phyloP scores from a whole-genome alignment of 2,329 filamentous ascomycete species.

The Phaeophleospora eucalypticola region DNA sequence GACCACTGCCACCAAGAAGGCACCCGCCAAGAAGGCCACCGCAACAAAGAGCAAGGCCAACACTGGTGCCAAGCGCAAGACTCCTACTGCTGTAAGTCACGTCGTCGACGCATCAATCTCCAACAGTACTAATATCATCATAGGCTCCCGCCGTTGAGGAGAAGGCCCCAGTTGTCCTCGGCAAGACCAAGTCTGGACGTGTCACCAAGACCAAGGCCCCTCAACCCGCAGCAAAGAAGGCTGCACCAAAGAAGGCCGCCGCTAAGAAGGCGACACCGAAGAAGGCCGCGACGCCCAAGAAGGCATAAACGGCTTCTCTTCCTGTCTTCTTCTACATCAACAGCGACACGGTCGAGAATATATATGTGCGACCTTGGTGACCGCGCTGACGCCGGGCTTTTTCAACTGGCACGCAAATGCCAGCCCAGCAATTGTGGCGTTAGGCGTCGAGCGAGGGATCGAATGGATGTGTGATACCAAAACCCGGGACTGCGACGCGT shows the following conservation, averaged over 20 bases:
- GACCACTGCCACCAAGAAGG: conserved; percentile 31
- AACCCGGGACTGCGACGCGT: not conserved
- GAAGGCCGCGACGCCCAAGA: conserved; percentile 43
- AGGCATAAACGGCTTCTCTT: conserved; percentile 21
- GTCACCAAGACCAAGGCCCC: conserved; percentile 66
- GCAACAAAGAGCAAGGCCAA: conserved; percentile 42
- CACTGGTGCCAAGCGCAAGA: conserved; percentile 45
- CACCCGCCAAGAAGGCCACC: conserved; percentile 29
- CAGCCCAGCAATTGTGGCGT: conserved; percentile 1
- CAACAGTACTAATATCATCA: conserved; percentile 14
- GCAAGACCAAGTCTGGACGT: conserved; percentile 82
- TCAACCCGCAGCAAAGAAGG: conserved; percentile 43
- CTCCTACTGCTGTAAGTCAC: conserved; percentile 31
- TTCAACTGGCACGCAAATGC: not conserved
- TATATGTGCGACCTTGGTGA: conserved; percentile 5
- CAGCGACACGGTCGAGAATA: not conserved
- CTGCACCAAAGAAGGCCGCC: conserved; percentile 34
- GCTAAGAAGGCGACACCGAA: conserved; percentile 41
- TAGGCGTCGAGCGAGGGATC: conserved; percentile 5
- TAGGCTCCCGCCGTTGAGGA: conserved; percentile 65
- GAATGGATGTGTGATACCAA: conserved; percentile 5
- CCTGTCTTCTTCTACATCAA: conserved; percentile 5
- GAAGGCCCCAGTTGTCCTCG: conserved; percentile 61
- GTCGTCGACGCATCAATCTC: conserved; percentile 7
- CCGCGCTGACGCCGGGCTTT: conserved; percentile 12